Evolutionary conservation across 2,329 filamentous ascomycete species (phyloP).

Genomic region (Pezicula neosporulosa): DNA sequence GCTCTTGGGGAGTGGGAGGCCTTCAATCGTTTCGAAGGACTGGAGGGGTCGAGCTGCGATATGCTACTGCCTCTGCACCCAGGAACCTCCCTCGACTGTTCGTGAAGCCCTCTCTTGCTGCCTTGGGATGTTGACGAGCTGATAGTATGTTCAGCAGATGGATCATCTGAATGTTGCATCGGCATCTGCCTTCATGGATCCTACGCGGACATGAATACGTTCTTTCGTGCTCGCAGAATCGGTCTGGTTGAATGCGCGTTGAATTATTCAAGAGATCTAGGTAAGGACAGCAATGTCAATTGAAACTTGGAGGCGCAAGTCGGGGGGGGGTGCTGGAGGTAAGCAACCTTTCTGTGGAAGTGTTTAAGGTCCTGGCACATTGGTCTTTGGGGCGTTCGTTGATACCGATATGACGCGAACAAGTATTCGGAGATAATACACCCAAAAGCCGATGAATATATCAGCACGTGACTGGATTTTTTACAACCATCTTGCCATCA

Average conservation of each 20-base stretch:
- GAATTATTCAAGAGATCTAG: no score
- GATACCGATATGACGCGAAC: no score
- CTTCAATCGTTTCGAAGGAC: conserved; percentile 71
- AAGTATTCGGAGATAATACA: no score
- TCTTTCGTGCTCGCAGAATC: background rate
- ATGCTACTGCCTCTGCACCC: background rate
- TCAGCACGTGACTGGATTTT: no score
- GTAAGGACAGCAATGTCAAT: no score
- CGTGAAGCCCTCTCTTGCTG: conserved; percentile 22
- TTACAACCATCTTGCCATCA: no score
- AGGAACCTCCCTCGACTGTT: conserved; percentile 6
- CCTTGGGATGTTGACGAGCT: conserved; percentile 7
- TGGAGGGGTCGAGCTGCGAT: conserved; percentile 26
- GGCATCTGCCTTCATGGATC: conserved; percentile 26
- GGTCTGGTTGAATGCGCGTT: background rate
- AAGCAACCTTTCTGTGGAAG: no score
- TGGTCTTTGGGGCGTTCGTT: no score
- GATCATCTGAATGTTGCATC: conserved; percentile 26
- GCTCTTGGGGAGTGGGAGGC: conserved; percentile 56
- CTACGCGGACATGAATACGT: conserved; percentile 20
- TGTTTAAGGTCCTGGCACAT: no score
- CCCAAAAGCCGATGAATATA: no score
- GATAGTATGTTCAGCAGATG: conserved; percentile 15
- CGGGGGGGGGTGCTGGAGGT: no score
- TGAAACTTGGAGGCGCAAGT: no score